A percentile compares a stretch with the other conserved stretches of the same genome.
Conservation (phyloP, 805 yeast genomes). For the Candida ipomoeae region DNA sequence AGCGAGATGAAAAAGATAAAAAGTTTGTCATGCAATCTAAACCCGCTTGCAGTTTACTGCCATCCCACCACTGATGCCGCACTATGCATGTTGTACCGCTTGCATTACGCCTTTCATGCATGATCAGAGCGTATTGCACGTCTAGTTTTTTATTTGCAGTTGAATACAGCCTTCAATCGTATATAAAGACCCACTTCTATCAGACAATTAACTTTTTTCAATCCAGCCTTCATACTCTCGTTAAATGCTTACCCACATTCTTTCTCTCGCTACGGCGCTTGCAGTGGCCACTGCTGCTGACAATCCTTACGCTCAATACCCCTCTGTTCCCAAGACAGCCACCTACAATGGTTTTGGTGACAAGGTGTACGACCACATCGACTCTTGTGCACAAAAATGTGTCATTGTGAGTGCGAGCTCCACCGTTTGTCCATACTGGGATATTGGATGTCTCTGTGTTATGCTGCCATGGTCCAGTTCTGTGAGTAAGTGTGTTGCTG, state of each 20-base stretch:
- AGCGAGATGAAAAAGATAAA: not conserved
- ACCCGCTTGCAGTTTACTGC: not conserved
- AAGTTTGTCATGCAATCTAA: not conserved
- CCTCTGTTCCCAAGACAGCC: conserved; percentile 35
- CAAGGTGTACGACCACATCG: conserved; percentile 24
- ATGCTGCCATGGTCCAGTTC: conserved; percentile 30
- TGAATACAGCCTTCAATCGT: not conserved
- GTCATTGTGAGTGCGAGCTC: conserved; percentile 24
- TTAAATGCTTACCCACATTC: conserved; percentile 5
- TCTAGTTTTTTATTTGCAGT: not conserved
- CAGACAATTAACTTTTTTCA: not conserved
- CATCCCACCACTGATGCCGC: not conserved
- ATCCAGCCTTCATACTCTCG: not conserved
- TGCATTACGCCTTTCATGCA: not conserved
- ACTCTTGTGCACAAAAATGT: conserved; percentile 34
- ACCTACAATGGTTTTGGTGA: conserved; percentile 41
- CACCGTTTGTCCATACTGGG: conserved; percentile 44
- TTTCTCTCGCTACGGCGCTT: conserved; percentile 9
- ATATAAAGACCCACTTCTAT: not conserved
- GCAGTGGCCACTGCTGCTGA: conserved; percentile 7
- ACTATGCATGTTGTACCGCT: not conserved
- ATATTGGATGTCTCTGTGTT: conserved; percentile 42
- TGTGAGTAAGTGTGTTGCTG: conserved; percentile 30
- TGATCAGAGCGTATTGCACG: not conserved
- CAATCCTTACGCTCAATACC: conserved; percentile 25